Base-by-base conservation (phyloP, 768 basidiomycete species). In the Tylopilus balloui region DNA sequence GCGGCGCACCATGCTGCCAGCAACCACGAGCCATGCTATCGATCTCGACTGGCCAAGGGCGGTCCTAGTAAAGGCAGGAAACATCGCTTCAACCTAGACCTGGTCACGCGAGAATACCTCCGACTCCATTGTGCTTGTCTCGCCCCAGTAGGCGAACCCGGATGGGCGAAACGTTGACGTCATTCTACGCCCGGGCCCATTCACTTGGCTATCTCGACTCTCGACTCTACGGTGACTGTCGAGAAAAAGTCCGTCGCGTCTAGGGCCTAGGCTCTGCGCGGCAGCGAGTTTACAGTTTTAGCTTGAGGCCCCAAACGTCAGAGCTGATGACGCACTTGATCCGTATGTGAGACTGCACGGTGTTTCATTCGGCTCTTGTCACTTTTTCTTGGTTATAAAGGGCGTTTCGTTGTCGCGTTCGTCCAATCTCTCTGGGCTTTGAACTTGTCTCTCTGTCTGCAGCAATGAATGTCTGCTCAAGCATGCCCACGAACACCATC, bases 401-500 rank as follows among this genome's bases (percentile, higher is more conserved):
- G 3, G 27, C 19, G 24, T 20, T n/a, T 29, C 31, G 9, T 39
- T 12, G 36, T 12, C 25, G 14, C 32, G 11, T 14, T 15, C 13
- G 23, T 20, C 7, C 17, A 12, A 14, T 25, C 25, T 15, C 32
- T 29, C 35, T 14, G 19, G 34, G 34, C 9, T 17, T n/a, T 35
- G 34, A n/a, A 4, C 34, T 17, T 14, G 17, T 17, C 9, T 11
- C 17, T 36, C 35, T 36, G 17, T 25, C 34, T n/a, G n/a, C n/a
- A n/a, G n/a, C n/a, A n/a, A n/a, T n/a, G n/a, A n/a, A n/a, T n/a
- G n/a, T n/a, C n/a, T n/a, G n/a, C n/a, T n/a, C n/a, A n/a, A n/a
- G n/a, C n/a, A 61, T 63, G 62, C 39, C 54, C 42, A 50, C 42
- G 3, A 58, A 48, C 7, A 44, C 37, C 3, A 66, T 66, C 32